Conservation (phyloP, 768 basidiomycete species). For the Termitomyces titanicus region DNA sequence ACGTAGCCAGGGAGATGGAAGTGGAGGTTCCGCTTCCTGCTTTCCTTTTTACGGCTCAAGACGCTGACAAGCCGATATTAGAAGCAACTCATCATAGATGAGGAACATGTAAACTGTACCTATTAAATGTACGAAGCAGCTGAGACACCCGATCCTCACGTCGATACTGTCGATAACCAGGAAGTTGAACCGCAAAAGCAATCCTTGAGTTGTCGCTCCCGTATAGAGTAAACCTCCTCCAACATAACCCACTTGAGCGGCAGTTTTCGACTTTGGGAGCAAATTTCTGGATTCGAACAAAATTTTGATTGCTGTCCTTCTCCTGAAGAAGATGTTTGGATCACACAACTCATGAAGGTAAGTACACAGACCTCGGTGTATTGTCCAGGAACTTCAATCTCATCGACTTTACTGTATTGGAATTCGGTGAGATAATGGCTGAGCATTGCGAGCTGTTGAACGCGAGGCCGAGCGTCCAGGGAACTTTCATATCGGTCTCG, state of each 20-base stretch:
- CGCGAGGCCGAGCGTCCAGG: slow-evolving; percentile 77
- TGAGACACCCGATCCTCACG: slow-evolving; percentile 93
- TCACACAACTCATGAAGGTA: neutral
- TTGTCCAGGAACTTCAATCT: slow-evolving; percentile 98
- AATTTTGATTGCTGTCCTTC: slow-evolving; percentile 90
- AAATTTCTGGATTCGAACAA: slow-evolving; percentile 88
- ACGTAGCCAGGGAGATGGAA: slow-evolving; percentile 92
- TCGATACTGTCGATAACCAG: slow-evolving; percentile 78
- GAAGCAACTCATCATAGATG: neutral
- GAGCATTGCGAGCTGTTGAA: slow-evolving; percentile 80
- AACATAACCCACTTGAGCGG: slow-evolving; percentile 80
- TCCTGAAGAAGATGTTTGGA: slow-evolving; percentile 51
- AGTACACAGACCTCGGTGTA: slow-evolving; percentile 80
- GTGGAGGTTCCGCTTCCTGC: slow-evolving; percentile 81
- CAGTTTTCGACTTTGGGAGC: slow-evolving; percentile 88
- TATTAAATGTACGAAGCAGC: slow-evolving; percentile 91
- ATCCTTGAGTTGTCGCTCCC: slow-evolving; percentile 89
- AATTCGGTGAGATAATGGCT: slow-evolving; percentile 97
- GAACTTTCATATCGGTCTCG: slow-evolving; percentile 83
- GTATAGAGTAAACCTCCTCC: slow-evolving; percentile 86
- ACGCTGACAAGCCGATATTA: slow-evolving; percentile 45
- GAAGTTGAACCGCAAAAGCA: slow-evolving; percentile 88
- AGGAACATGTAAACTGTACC: slow-evolving; percentile 40
- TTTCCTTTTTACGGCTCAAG: slow-evolving; percentile 85
- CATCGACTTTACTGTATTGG: slow-evolving; percentile 95